Evolutionary conservation across 2,329 filamentous ascomycete genomes (phyloP).

Genomic region (Scedosporium boydii): DNA sequence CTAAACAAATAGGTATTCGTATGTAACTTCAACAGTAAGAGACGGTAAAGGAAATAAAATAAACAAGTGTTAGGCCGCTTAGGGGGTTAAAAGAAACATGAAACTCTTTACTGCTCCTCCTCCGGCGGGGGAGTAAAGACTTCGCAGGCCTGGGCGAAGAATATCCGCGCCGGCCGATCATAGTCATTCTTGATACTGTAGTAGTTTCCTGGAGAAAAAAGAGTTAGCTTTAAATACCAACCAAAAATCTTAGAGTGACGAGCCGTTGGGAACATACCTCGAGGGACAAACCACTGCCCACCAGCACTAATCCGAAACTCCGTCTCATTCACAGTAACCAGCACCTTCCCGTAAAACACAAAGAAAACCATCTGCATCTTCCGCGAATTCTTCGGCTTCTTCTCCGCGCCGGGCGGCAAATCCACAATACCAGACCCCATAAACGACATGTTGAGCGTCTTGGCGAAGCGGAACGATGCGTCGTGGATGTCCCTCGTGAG

Average conservation of each 20-base stretch:
- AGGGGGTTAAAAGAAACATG: background rate
- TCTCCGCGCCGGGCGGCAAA: conserved; percentile 71
- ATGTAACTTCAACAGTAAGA: background rate
- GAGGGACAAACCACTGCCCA: conserved; percentile 87
- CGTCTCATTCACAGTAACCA: conserved; percentile 66
- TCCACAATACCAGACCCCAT: conserved; percentile 88
- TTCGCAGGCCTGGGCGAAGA: conserved; percentile 86
- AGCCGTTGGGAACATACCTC: conserved; percentile 54
- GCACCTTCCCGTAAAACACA: conserved; percentile 72
- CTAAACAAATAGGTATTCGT: too few relatives aligned
- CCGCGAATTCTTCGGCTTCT: conserved; percentile 82
- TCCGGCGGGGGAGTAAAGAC: conserved; percentile 21
- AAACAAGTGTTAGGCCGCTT: background rate
- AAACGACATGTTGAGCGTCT: conserved; percentile 75
- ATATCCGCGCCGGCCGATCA: conserved; percentile 63
- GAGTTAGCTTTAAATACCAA: conserved; percentile 1
- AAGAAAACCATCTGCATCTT: conserved; percentile 98
- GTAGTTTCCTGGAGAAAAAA: conserved; percentile 62
- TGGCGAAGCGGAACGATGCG: conserved; percentile 78
- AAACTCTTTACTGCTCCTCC: conserved; percentile 4
- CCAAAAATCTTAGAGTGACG: conserved; percentile 5
- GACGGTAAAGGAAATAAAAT: background rate
- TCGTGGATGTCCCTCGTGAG: conserved; percentile 48
- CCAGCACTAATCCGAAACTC: conserved; percentile 77
- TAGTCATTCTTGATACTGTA: conserved; percentile 85